Conservation (phyloP, 805 yeast genomes). For the Hanseniaspora mollemarum region DNA sequence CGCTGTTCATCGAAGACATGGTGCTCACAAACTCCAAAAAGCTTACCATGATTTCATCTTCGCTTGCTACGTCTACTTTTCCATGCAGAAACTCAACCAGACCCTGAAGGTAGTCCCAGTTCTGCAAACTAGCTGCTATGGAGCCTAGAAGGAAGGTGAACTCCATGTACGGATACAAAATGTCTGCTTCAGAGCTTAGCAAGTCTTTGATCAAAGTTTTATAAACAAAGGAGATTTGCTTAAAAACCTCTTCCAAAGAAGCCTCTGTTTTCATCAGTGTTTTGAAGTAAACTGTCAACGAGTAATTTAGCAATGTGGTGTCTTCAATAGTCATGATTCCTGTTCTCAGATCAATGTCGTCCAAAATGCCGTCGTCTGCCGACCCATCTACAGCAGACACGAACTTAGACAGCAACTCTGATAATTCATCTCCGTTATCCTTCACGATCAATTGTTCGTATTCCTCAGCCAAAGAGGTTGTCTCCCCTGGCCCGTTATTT, state of each 20-base stretch:
- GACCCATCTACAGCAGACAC: slow-evolving; percentile 21
- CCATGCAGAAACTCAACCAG: slow-evolving; percentile 18
- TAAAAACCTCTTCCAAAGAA: slow-evolving; percentile 24
- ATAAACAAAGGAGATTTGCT: slow-evolving; percentile 29
- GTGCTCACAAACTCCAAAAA: slow-evolving; percentile 66
- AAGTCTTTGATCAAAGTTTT: slow-evolving; percentile 24
- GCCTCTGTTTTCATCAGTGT: slow-evolving; percentile 21
- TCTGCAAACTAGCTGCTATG: slow-evolving; percentile 12
- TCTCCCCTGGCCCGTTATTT: slow-evolving; percentile 13
- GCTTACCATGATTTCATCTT: slow-evolving; percentile 67
- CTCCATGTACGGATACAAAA: slow-evolving; percentile 19
- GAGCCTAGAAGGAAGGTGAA: slow-evolving; percentile 14
- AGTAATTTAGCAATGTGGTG: slow-evolving; percentile 19
- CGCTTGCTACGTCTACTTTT: slow-evolving; percentile 34
- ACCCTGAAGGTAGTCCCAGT: slow-evolving; percentile 15
- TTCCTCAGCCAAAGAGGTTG: slow-evolving; percentile 17
- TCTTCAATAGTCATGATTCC: slow-evolving; percentile 21
- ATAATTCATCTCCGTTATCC: slow-evolving; percentile 22
- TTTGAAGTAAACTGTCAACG: slow-evolving; percentile 22
- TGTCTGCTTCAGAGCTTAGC: slow-evolving; percentile 8
- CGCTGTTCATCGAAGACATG: slow-evolving; percentile 34
- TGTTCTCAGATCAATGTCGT: slow-evolving; percentile 18
- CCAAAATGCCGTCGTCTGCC: slow-evolving; percentile 19
- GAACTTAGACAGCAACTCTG: slow-evolving; percentile 27
- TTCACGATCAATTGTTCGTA: slow-evolving; percentile 14